phyloP scores from a whole-genome alignment of 257 asterid genomes.

The Primulina tabacum region DNA sequence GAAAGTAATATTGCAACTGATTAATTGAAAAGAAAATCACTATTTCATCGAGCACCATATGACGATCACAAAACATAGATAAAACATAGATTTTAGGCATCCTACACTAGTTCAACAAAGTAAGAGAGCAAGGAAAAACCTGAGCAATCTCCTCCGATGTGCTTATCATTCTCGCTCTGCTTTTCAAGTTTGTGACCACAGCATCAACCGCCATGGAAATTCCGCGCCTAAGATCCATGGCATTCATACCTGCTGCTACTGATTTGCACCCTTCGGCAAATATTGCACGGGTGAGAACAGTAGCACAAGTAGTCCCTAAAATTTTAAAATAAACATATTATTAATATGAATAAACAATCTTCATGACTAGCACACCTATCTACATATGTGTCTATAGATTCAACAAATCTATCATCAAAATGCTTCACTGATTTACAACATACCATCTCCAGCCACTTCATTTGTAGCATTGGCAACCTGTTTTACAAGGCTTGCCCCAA shows the following conservation, averaged over 20 bases:
- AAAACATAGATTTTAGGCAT: no score
- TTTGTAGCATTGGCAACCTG: conserved; percentile 99
- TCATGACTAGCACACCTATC: not conserved
- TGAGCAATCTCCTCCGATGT: conserved; percentile 98
- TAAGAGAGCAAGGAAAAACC: conserved; percentile 42
- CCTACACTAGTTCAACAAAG: not conserved
- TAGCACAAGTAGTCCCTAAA: conserved; percentile 93
- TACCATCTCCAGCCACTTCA: conserved; percentile 98
- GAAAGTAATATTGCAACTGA: not conserved
- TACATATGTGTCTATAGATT: not conserved
- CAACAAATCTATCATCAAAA: no score
- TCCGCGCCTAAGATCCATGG: conserved; percentile 97
- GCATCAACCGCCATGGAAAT: conserved; percentile 85
- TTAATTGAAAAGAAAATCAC: not conserved
- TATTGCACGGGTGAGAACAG: conserved; percentile 93
- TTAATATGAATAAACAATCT: not conserved
- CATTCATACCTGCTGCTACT: conserved; percentile 97
- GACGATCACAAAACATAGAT: not conserved
- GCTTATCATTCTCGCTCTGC: conserved; percentile 97
- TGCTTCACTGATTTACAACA: conserved; percentile 23
- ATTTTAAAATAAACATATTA: not conserved
- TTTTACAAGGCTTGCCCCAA: conserved; percentile 96
- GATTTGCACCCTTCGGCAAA: conserved; percentile 95
- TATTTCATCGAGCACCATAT: not conserved
- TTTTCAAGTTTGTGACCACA: conserved; percentile 82